A percentile compares a stretch with the other conserved stretches of the same genome.
These are phyloP conservation scores for Nicotiana rustica DNA, from an alignment of 305 asterid genomes.

Conservation along the genomic window DNA sequence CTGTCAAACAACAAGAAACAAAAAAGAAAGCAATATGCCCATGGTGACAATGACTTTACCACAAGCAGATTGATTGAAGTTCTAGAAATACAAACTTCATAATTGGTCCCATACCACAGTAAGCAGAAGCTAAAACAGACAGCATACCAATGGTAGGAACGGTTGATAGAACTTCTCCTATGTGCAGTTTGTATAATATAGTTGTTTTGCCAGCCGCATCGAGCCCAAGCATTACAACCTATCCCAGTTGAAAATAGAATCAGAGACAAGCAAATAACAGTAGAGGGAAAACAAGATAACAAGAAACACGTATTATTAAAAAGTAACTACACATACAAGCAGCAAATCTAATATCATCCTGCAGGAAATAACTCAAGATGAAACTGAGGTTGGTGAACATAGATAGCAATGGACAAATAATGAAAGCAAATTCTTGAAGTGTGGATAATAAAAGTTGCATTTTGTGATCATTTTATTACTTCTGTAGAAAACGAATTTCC, in stretches of 20 bases:
- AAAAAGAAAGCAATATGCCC: not conserved
- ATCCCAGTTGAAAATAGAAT: constrained; percentile 36
- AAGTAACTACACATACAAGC: constrained; percentile 1
- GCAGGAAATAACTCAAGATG: not conserved
- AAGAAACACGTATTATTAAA: not conserved
- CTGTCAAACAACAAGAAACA: constrained; percentile 4
- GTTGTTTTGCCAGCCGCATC: constrained; percentile 99
- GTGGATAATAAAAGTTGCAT: not conserved
- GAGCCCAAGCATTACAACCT: constrained; percentile 99
- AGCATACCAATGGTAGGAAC: constrained; percentile 96
- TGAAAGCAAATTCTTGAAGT: not conserved
- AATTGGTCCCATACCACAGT: not conserved
- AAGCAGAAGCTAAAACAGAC: not conserved
- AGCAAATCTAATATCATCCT: not conserved
- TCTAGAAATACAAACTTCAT: not conserved
- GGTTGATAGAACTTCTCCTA: constrained; percentile 97
- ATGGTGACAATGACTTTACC: not conserved
- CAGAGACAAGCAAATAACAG: constrained; percentile 5
- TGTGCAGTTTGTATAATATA: constrained; percentile 92
- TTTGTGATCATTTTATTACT: not conserved
- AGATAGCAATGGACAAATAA: not conserved
- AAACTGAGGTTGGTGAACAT: not conserved
- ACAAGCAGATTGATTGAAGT: not conserved
- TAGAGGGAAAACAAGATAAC: constrained; percentile 8
- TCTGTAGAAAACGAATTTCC: not conserved